A percentile compares a stretch with the other conserved stretches of the same genome.
phyloP scores from a whole-genome alignment of 2,329 filamentous ascomycete species.

The Scedosporium apiospermum region DNA sequence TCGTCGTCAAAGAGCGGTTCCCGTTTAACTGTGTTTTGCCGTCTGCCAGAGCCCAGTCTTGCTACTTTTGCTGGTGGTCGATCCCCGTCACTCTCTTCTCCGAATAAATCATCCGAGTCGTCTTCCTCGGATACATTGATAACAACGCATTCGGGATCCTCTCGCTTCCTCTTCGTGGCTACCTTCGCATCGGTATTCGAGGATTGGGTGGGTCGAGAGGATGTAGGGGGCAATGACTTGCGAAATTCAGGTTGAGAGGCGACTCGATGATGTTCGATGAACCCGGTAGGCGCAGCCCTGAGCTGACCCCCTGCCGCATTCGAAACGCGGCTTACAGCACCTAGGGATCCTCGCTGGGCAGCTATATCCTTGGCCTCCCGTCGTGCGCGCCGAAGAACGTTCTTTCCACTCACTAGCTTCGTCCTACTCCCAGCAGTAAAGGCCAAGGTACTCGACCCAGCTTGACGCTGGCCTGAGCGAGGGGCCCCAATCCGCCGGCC shows the following conservation, averaged over 20 bases:
- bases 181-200: background rate
- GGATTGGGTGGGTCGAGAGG: background rate
- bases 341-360: background rate
- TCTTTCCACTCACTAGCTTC: slow-evolving; percentile 3
- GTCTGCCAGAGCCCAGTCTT: background rate
- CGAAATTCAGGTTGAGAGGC: slow-evolving; percentile 2
- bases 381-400: slow-evolving; percentile 1
- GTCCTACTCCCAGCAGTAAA: slow-evolving; percentile 7
- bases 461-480: background rate
- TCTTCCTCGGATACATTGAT: slow-evolving; percentile 1
- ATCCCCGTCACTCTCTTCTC: background rate
- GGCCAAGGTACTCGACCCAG: background rate
- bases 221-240: background rate
- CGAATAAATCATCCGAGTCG: background rate
- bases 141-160: background rate
- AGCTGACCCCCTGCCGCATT: background rate
- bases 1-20: background rate
- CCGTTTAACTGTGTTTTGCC: background rate
- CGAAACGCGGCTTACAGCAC: background rate
- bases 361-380: slow-evolving; percentile 4
- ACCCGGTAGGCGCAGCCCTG: background rate
- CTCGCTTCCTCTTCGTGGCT: background rate
- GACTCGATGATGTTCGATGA: slow-evolving; percentile 4
- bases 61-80: background rate
- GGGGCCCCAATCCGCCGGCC: background rate